Evolutionary conservation across 2,329 filamentous ascomycete genomes (phyloP), one percentile per base, ranked within the genome.

Genomic region (Alternaria solani): DNA sequence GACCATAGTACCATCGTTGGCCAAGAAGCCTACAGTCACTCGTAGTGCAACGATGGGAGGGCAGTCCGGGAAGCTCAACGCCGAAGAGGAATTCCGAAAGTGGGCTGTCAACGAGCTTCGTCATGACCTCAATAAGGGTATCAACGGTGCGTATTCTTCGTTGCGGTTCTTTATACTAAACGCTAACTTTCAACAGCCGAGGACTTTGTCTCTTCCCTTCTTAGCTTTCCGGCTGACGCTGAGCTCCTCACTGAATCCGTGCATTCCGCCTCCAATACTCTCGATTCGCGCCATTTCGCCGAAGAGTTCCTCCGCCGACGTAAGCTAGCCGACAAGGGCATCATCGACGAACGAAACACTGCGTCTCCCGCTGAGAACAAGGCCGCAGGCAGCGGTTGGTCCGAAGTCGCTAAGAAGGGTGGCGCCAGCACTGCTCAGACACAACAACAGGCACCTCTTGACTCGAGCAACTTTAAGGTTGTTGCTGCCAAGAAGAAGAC

Each of bases 331-430:
- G 94, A 98, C 69, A 95, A 94, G 82, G 95, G 95, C 39, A 87
- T 97, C 41, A 84, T 96, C 18, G 91, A 93, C 77, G 90, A 91
- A 55, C 84, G 88, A 16, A 81, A 82, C 36, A 86, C 81, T 55
- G 85, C 87, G 3, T 84, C 82, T 34, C 81, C 63, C 74, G 84
- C 73, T 53, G 78, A 72, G 62, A 82, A 78, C 65, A 79, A 75
- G 55, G 71, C 72, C 14, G 72, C 71, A 5, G 82, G 83, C 67
- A 89, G 91, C 56, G 94, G 94, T 20, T 99, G 95, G 95, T 97
- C 86, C 70, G 95, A 98, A 81, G 95, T 99, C 53, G 95, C 95
- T 1, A 98, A 98, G 89, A 97, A 97, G 85, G 91, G 91, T 93
- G 85, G 90, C 87, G 25, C 82, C 81, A 51, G 74, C 71, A 69